Percentiles rank a stretch among this genome's conserved stretches.
Conservation (phyloP, 2,329 filamentous ascomycete species). For the Aurifilum marmelostoma region DNA sequence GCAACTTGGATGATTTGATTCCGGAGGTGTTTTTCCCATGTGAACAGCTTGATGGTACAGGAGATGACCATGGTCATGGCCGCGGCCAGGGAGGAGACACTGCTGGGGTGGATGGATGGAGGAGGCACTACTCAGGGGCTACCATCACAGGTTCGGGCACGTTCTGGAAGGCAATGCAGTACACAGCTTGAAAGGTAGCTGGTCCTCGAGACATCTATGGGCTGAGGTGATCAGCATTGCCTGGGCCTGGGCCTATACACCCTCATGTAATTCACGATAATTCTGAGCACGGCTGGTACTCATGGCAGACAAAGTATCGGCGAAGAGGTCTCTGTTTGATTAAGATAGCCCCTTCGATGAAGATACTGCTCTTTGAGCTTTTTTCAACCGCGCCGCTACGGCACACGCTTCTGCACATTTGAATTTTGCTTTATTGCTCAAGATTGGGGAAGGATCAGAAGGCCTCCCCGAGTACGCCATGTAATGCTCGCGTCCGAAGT, state of each 20-base stretch:
- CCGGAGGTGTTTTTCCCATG: background rate
- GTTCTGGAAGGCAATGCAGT: background rate
- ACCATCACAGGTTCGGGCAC: conserved; percentile 9
- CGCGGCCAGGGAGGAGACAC: background rate
- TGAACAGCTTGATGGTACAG: background rate
- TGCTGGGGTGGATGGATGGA: background rate
- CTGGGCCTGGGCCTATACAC: background rate
- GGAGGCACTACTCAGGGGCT: background rate
- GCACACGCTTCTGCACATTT: background rate
- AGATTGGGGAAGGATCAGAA: background rate
- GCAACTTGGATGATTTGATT: background rate
- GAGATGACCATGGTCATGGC: background rate
- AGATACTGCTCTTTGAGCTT: background rate
- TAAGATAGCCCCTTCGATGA: background rate
- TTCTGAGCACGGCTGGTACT: background rate
- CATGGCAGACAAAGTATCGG: background rate
- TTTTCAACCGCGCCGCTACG: background rate
- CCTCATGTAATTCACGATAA: background rate
- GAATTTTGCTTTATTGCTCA: background rate
- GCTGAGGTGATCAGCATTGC: background rate
- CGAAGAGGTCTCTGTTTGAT: background rate
- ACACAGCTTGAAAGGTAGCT: background rate
- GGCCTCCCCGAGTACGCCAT: background rate
- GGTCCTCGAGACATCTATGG: background rate
- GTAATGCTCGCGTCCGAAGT: background rate